Conservation (phyloP, 2,329 filamentous ascomycete species). For the Lasiodiplodia sp. region DNA sequence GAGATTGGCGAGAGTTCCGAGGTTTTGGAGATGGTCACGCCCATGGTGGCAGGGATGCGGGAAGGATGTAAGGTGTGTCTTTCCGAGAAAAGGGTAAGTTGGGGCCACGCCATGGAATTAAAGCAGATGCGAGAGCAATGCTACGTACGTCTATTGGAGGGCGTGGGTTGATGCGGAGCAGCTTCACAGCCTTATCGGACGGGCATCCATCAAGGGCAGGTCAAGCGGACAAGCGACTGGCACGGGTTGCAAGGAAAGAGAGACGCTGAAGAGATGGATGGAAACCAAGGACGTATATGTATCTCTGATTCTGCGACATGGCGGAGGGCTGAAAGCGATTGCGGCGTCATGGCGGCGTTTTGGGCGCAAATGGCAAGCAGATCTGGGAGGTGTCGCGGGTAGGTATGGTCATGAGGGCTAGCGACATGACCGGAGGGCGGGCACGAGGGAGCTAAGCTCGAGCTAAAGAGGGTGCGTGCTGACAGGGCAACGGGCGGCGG, state of each 20-base stretch:
- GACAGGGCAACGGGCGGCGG: not conserved
- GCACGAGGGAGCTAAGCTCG: conserved; percentile 7
- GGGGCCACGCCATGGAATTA: not conserved
- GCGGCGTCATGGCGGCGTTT: conserved; percentile 21
- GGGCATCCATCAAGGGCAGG: conserved; percentile 8
- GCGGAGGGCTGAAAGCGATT: not conserved
- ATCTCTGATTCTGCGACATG: conserved; percentile 13
- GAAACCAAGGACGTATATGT: conserved; percentile 5
- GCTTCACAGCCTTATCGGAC: conserved; percentile 6
- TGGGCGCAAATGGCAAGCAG: not conserved
- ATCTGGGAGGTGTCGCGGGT: conserved; percentile 3
- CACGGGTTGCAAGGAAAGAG: not conserved
- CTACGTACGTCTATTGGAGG: conserved; percentile 17
- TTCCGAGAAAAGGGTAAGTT: not conserved
- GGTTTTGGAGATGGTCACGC: conserved; percentile 39
- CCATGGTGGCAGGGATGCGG: conserved; percentile 36
- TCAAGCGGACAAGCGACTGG: not conserved
- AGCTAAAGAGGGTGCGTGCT: conserved; percentile 15
- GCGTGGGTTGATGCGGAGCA: not conserved
- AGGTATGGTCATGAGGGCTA: conserved; percentile 20
- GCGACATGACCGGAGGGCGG: conserved; percentile 3
- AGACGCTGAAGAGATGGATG: not conserved
- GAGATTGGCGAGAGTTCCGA: conserved; percentile 44
- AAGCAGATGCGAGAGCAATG: not conserved
- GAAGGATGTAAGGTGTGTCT: not conserved